Conservation (phyloP, 371 early-diverging fungal species). For the Mucor piriformis region DNA sequence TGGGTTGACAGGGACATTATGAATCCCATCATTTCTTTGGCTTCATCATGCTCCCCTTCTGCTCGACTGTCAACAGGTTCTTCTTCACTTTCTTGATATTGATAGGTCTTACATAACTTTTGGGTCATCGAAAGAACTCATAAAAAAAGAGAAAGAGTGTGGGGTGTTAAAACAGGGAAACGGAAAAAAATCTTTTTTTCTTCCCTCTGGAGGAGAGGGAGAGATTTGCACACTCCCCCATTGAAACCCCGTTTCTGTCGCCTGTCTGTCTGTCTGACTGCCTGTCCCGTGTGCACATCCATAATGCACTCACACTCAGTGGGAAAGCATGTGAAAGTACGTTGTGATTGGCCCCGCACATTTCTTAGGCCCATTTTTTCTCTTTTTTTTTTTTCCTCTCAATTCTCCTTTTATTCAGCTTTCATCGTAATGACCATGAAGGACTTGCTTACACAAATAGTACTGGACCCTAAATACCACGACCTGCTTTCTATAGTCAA, state of each 20-base stretch:
- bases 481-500: constrained; percentile 88
- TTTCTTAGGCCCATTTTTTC: neutral
- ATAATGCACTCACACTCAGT: too few relatives aligned
- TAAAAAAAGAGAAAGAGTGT: neutral
- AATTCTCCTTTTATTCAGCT: neutral
- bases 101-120: constrained; percentile 19
- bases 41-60: constrained; percentile 12
- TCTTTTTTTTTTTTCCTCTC: neutral
- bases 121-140: constrained; percentile 24
- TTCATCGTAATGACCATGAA: constrained; percentile 17
- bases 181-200: neutral
- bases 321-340: too few relatives aligned
- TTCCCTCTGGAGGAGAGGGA: neutral
- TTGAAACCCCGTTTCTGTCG: too few relatives aligned
- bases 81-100: constrained; percentile 12
- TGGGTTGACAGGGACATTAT: constrained; percentile 18
- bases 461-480: constrained; percentile 76
- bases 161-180: neutral
- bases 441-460: constrained; percentile 56
- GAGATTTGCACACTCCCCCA: too few relatives aligned
- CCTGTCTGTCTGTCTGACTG: too few relatives aligned
- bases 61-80: neutral
- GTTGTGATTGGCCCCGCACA: too few relatives aligned
- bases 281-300: too few relatives aligned
- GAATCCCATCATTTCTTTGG: constrained; percentile 11